These are phyloP conservation scores for Emydomyces testavorans DNA, from an alignment of 2,329 filamentous ascomycete genomes.

Conservation along the genomic window DNA sequence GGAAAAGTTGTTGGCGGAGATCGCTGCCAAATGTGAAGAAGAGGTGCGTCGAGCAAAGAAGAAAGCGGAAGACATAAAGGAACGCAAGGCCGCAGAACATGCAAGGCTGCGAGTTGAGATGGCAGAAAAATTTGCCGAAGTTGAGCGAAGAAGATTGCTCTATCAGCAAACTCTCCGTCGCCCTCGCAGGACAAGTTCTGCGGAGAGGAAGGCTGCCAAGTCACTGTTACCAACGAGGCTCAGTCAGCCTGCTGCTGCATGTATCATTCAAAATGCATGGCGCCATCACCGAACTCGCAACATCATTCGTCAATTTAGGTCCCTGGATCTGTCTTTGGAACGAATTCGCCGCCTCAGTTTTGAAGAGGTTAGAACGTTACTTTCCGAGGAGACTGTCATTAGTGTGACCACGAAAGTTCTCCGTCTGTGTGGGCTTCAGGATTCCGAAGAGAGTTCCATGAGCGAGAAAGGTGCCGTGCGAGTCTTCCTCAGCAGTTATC, in stretches of 20 bases:
- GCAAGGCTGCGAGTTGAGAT: slow-evolving; percentile 48
- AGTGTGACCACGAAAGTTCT: slow-evolving; percentile 44
- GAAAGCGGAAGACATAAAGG: slow-evolving; percentile 54
- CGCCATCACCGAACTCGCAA: slow-evolving; percentile 39
- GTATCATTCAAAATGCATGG: slow-evolving; percentile 49
- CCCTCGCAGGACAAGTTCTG: slow-evolving; percentile 39
- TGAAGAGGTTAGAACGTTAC: slow-evolving; percentile 46
- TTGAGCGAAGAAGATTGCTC: slow-evolving; percentile 44
- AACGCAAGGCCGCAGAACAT: slow-evolving; percentile 52
- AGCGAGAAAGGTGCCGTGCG: slow-evolving; percentile 43
- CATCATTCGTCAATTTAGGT: slow-evolving; percentile 41
- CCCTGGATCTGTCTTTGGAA: slow-evolving; percentile 43
- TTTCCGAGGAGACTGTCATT: slow-evolving; percentile 46
- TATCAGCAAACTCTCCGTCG: slow-evolving; percentile 41
- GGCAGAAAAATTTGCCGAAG: slow-evolving; percentile 54
- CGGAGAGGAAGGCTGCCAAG: slow-evolving; percentile 26
- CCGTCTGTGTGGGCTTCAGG: slow-evolving; percentile 45
- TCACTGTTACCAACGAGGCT: slow-evolving; percentile 28
- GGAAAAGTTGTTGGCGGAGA: slow-evolving; percentile 52
- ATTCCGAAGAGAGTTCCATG: slow-evolving; percentile 39
- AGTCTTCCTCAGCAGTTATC: slow-evolving; percentile 52
- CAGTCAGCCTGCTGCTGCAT: slow-evolving; percentile 43
- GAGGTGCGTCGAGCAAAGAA: slow-evolving; percentile 55
- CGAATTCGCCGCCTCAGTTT: slow-evolving; percentile 44
- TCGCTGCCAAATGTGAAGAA: slow-evolving; percentile 54